Conservation (phyloP, 345 rosid genomes). For the Ceriops zippeliana region DNA sequence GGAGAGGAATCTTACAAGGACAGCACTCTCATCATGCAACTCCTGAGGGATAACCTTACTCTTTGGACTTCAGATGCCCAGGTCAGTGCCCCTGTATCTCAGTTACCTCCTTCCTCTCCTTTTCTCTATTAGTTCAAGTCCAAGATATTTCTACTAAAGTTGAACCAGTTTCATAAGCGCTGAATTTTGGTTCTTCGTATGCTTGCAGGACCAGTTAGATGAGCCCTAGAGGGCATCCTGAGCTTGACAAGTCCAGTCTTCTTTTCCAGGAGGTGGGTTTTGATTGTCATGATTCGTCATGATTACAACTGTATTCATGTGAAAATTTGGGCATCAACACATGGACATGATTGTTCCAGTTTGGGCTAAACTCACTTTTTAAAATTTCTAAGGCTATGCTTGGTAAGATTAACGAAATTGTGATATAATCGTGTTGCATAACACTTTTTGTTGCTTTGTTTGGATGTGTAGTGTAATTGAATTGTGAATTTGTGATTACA, state of each 20-base stretch:
- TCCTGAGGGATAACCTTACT: conserved; percentile 89
- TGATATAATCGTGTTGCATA: too few species aligned
- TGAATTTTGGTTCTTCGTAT: neutral
- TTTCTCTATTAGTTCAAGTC: neutral
- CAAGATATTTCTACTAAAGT: neutral
- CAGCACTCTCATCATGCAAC: conserved; percentile 97
- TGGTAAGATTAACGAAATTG: too few species aligned
- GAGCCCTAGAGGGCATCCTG: conserved; percentile 46
- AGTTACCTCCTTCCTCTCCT: neutral
- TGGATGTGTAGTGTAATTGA: too few species aligned
- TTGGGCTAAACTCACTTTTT: conserved; percentile 16
- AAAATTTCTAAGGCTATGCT: conserved; percentile 1
- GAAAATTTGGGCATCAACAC: conserved; percentile 12
- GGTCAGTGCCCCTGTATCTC: conserved; percentile 32
- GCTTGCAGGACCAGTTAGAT: conserved; percentile 68
- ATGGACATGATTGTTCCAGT: conserved; percentile 18
- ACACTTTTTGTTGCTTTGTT: too few species aligned
- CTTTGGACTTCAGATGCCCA: conserved; percentile 97
- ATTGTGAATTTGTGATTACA: too few species aligned
- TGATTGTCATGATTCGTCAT: conserved; percentile 51
- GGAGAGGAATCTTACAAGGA: conserved; percentile 99
- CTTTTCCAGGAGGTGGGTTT: conserved; percentile 59
- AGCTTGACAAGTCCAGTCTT: conserved; percentile 34
- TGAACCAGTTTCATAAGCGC: neutral
- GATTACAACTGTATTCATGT: conserved; percentile 30